phyloP scores from a whole-genome alignment of 2,329 filamentous ascomycete species.

The Pestalotiopsis sp. region DNA sequence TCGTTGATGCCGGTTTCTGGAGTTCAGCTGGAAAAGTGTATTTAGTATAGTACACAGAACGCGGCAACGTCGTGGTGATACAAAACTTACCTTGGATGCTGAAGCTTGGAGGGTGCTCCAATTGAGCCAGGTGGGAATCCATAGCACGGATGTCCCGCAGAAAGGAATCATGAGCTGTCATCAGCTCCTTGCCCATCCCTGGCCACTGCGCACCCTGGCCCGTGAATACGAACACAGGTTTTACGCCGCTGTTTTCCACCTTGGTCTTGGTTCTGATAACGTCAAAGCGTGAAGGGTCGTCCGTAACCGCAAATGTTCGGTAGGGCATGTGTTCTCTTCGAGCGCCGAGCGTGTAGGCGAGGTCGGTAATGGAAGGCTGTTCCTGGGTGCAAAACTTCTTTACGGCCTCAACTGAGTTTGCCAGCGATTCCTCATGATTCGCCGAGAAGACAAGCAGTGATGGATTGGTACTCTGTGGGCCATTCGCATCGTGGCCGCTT shows the following conservation, averaged over 20 bases:
- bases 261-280: background rate
- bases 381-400: constrained; percentile 1
- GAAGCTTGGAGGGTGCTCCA: constrained; percentile 1
- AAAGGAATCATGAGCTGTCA: background rate
- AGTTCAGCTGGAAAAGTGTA: background rate
- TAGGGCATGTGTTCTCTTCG: constrained; percentile 4
- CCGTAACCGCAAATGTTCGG: background rate
- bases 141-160: constrained; percentile 2
- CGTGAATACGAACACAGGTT: constrained; percentile 9
- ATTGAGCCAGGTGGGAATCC: background rate
- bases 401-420: background rate
- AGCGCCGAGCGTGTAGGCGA: constrained; percentile 7
- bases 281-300: background rate
- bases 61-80: background rate
- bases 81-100: background rate
- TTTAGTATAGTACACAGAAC: background rate
- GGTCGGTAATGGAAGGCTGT: background rate
- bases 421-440: background rate
- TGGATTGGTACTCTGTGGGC: background rate
- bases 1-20: background rate
- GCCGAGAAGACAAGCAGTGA: constrained; percentile 9
- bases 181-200: constrained; percentile 9
- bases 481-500: background rate
- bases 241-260: background rate
- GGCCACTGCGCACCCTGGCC: constrained; percentile 14